A percentile compares a stretch with the other conserved stretches of the same genome.
phyloP scores from a whole-genome alignment of 345 rosid species.

The Viola odorata region DNA sequence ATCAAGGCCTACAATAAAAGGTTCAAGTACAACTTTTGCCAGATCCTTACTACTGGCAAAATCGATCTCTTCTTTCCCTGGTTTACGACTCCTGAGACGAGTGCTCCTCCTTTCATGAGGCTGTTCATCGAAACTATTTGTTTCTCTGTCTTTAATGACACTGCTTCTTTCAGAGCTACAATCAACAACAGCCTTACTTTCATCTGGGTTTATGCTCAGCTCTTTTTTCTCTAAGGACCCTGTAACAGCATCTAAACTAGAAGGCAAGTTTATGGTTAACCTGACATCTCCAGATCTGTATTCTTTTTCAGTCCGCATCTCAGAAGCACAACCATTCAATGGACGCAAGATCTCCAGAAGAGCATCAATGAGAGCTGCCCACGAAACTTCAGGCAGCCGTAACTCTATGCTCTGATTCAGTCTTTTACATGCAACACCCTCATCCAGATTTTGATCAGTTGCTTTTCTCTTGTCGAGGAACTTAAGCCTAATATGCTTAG shows the following conservation, averaged over 20 bases:
- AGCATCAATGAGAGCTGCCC: conserved; percentile 57
- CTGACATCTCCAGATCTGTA: conserved; percentile 71
- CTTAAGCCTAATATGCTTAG: conserved; percentile 73
- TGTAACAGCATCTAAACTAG: conserved; percentile 33
- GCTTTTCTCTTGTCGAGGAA: conserved; percentile 83
- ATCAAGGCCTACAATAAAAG: conserved; percentile 43
- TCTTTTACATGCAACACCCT: conserved; percentile 45
- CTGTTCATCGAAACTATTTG: conserved; percentile 54
- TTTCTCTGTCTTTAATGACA: conserved; percentile 50
- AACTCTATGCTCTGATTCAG: conserved; percentile 50
- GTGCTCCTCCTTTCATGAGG: conserved; percentile 95
- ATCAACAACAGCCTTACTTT: conserved; percentile 40
- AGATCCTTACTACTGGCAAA: conserved; percentile 53
- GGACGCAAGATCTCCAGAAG: conserved; percentile 70
- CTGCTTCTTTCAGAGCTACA: conserved; percentile 39
- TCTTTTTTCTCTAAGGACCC: conserved; percentile 40
- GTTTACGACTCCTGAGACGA: conserved; percentile 95
- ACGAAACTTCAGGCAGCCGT: conserved; percentile 58
- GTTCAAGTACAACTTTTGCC: conserved; percentile 61
- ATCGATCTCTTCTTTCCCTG: conserved; percentile 78
- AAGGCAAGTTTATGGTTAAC: conserved; percentile 43
- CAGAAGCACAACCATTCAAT: conserved; percentile 29
- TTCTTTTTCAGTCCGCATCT: conserved; percentile 21
- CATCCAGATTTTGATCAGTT: conserved; percentile 44
- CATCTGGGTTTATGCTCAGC: conserved; percentile 25